Percentiles rank a stretch among this genome's conserved stretches.
phyloP scores from a whole-genome alignment of 176 grass and related monocot genomes.

The Phoenix dactylifera region DNA sequence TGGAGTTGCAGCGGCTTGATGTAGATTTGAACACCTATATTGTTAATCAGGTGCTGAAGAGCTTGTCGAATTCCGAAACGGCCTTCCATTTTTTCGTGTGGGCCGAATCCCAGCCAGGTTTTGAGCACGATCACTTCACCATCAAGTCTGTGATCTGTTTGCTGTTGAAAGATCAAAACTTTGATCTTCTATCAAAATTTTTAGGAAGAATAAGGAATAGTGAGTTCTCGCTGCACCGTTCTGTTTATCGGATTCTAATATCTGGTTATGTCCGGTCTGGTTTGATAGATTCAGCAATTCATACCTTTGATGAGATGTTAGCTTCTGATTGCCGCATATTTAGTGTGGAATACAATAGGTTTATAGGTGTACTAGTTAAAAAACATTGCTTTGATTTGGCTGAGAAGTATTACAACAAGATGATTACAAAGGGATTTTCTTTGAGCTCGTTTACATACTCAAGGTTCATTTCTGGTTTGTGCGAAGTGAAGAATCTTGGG shows the following conservation, averaged over 20 bases:
- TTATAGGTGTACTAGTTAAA: constrained; percentile 54
- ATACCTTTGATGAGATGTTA: constrained; percentile 72
- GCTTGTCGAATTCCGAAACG: constrained; percentile 33
- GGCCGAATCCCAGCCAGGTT: constrained; percentile 45
- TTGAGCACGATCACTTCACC: constrained; percentile 39
- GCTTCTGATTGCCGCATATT: constrained; percentile 49
- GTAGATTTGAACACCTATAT: constrained; percentile 46
- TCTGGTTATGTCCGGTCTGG: constrained; percentile 34
- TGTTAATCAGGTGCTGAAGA: constrained; percentile 40
- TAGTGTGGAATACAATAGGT: constrained; percentile 53
- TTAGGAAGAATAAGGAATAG: constrained; percentile 32
- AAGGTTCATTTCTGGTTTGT: constrained; percentile 59
- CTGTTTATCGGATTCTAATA: constrained; percentile 51
- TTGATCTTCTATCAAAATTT: constrained; percentile 42
- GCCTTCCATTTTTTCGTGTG: constrained; percentile 52
- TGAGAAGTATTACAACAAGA: constrained; percentile 46
- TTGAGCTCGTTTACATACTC: constrained; percentile 68
- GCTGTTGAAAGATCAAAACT: constrained; percentile 42
- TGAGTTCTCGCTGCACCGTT: constrained; percentile 41
- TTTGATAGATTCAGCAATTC: constrained; percentile 32
- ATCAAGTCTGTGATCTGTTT: constrained; percentile 39
- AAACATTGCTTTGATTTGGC: constrained; percentile 58
- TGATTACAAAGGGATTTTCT: constrained; percentile 39
- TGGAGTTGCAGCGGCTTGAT: constrained; percentile 37
- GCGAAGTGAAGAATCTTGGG: constrained; percentile 35